Evolutionary conservation across 345 rosid species (phyloP), one percentile per base, ranked within the genome.

Genomic region (Melaleuca alternifolia): DNA sequence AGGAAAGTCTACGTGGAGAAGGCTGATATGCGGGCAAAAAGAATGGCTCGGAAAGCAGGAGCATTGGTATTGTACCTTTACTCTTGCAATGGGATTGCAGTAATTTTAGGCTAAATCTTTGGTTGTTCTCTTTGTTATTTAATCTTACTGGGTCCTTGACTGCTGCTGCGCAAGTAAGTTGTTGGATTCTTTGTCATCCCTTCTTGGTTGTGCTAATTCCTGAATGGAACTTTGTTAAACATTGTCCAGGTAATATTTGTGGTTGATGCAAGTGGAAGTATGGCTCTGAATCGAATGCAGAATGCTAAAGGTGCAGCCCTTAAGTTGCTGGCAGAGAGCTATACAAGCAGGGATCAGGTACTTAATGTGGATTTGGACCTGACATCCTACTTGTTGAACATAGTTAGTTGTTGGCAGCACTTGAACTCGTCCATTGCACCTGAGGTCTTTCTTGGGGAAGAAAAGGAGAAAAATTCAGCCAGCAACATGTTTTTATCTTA

Each of bases 261-360:
- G 89, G 99, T 97, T 85, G 99, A 97, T 93, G 99, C 99, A 87
- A 97, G 99, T 94, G 99, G 99, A 83, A 97, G 99, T 92, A 97
- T 97, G 99, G 99, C 99, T 61, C 89, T 97, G 86, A 97, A 97
- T 86, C 94, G 98, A 89, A 97, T 97, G 99, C 99, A 96, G 91
- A 97, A 96, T 85, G 99, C 99, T 62, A 97, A 97, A 92, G 99
- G 99, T 82, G 99, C 99, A 81, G 98, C 98, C 65, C 95, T 97
- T 57, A 97, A 97, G 89, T 88, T 97, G 86, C 91, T 97, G 54
- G 99, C 98, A 71, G 99, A 96, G 93, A 97, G 99, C 91, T 96
- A 97, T 91, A 97, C 98, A 86, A 95, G 99, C 95, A 95, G 99
- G 87, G 99, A 97, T 92, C 99, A 95, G 98, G 99, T 95, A 26